A percentile compares a stretch with the other conserved stretches of the same genome.
phyloP scores from a whole-genome alignment of 208 protist species.

The Trypanosoma rangeli region DNA sequence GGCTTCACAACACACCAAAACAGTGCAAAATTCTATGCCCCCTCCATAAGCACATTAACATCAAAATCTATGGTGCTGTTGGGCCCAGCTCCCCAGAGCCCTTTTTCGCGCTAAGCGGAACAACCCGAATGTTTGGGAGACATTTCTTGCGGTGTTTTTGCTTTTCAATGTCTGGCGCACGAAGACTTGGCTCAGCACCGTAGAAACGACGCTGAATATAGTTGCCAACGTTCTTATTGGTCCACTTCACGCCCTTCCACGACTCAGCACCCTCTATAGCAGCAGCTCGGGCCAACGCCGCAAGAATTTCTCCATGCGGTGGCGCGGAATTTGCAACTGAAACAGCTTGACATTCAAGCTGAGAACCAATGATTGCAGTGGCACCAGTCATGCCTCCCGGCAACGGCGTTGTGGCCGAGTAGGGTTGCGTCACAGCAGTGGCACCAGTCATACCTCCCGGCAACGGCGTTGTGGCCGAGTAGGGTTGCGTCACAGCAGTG shows the following conservation, averaged over 20 bases:
- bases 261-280: slow-evolving; percentile 9
- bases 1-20: neutral
- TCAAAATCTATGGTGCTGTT: neutral
- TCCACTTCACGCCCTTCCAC: slow-evolving; percentile 52
- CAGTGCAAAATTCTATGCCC: neutral
- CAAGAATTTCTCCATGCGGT: neutral
- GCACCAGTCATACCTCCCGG: neutral
- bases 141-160: slow-evolving; percentile 28
- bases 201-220: slow-evolving; percentile 90
- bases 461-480: neutral
- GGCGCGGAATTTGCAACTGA: neutral
- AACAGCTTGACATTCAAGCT: neutral
- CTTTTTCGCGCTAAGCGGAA: slow-evolving; percentile 34
- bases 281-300: slow-evolving; percentile 10
- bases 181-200: slow-evolving; percentile 78
- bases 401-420: neutral
- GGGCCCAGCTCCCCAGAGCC: slow-evolving; percentile 3
- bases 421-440: neutral
- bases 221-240: slow-evolving; percentile 84
- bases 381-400: neutral
- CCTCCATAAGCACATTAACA: neutral
- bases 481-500: slow-evolving; percentile 1
- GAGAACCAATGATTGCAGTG: neutral
- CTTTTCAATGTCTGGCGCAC: slow-evolving; percentile 66
- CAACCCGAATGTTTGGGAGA: slow-evolving; percentile 61